Percentiles rank a stretch among this genome's conserved stretches.
These are phyloP conservation scores for Cutaneotrichosporon mucoides DNA, from an alignment of 1,284 basidiomycete species.

Conservation along the genomic window DNA sequence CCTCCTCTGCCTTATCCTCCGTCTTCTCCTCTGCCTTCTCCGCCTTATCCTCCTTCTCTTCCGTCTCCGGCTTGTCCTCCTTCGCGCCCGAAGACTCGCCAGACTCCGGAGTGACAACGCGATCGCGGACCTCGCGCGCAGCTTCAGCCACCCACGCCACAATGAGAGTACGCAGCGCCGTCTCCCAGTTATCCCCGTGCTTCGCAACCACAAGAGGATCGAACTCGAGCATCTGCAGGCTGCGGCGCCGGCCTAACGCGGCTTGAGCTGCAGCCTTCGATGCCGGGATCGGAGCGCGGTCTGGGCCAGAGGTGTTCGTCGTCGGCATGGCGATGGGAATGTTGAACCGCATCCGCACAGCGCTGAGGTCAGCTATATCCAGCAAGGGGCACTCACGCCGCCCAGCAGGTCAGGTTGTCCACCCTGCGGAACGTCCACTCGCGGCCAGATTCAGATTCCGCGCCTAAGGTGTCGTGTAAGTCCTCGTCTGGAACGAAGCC, in stretches of 20 bases:
- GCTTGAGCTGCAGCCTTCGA: background rate
- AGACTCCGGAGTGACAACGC: background rate
- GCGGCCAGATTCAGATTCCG: constrained; percentile 18
- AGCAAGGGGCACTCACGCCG: constrained; percentile 38
- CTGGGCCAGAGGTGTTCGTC: background rate
- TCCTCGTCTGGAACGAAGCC: constrained; percentile 45
- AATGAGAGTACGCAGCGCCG: constrained; percentile 28
- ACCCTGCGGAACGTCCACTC: constrained; percentile 47
- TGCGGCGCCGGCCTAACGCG: constrained; percentile 6
- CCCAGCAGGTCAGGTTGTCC: constrained; percentile 45
- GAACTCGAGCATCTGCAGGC: constrained; percentile 28
- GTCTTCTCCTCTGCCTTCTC: no score
- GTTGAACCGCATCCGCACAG: constrained; percentile 40
- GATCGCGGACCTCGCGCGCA: constrained; percentile 23
- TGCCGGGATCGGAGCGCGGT: no score
- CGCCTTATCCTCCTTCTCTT: no score
- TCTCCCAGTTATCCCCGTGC: constrained; percentile 35
- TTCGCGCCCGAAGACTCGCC: no score
- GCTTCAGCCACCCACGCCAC: constrained; percentile 36
- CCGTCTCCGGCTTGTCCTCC: no score
- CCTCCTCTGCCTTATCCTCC: no score
- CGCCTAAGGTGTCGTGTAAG: constrained; percentile 40
- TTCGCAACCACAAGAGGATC: constrained; percentile 45
- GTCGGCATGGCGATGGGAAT: constrained; percentile 36
- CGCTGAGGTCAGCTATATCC: constrained; percentile 22